Conservation (phyloP, 1,284 basidiomycete genomes). For the Apiotrichum siamense region DNA sequence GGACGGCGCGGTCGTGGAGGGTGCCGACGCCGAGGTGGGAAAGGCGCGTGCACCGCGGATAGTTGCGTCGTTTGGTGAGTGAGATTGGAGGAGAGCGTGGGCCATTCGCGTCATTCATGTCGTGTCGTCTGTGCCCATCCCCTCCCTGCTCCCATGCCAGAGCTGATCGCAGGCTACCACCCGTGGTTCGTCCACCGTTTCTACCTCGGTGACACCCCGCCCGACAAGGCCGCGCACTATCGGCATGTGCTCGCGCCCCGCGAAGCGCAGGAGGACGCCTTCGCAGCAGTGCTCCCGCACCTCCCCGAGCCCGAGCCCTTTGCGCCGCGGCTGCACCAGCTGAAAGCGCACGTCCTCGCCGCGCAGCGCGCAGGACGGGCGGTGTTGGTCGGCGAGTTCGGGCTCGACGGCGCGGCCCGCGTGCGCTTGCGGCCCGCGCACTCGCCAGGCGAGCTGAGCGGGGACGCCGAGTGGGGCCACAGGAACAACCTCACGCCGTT, state of each 20-base stretch:
- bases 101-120: too few species aligned
- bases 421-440: conserved; percentile 2
- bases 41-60: conserved; percentile 10
- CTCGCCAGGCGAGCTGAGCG: neutral
- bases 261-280: conserved; percentile 12
- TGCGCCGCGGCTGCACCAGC: conserved; percentile 17
- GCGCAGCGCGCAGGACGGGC: conserved; percentile 19
- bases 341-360: conserved; percentile 21
- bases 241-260: conserved; percentile 35
- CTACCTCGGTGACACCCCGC: conserved; percentile 23
- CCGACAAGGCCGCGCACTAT: conserved; percentile 46
- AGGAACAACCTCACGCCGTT: conserved; percentile 36
- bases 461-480: conserved; percentile 20
- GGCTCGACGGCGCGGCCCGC: conserved; percentile 46
- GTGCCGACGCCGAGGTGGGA: neutral
- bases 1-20: too few species aligned
- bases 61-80: conserved; percentile 45
- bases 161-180: conserved; percentile 45
- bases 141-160: too few species aligned
- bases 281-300: conserved; percentile 28
- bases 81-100: too few species aligned
- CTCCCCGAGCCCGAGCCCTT: conserved; percentile 40
- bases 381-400: conserved; percentile 50
- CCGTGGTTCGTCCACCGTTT: conserved; percentile 51
- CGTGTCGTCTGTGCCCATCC: neutral